Base-by-base conservation (phyloP, 768 basidiomycete species). In the Xerocomellus chrysenteron region DNA sequence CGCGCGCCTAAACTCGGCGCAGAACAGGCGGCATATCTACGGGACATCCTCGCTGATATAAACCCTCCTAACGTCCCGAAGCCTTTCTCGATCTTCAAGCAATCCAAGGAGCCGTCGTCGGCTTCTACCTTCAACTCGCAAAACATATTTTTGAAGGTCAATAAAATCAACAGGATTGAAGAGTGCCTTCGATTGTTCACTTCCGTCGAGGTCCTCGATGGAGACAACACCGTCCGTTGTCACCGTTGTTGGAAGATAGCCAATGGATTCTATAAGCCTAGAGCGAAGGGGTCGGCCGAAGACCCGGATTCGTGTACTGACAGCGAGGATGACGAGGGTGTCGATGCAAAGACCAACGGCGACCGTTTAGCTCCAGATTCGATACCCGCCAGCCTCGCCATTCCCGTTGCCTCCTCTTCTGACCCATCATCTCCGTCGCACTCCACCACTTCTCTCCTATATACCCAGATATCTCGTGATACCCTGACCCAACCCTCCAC, bases 171-270 rank as follows among this genome's bases (percentile, higher is more conserved):
- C 24, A 40, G 56, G 40, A 68, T 67, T 4, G 89, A 91, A 64
- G 92, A 94, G 54, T 92, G 90, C 60, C 72, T 96, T 56, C 79
- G 85, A 59, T 79, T 90, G 75, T 98, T 98, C 73, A 97, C 94
- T 0, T 80, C 88, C 5, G 94, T 97, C n/a, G 95, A 98, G 65
- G 82, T 92, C 8, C 75, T 98, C 35, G 91, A 97, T 62, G 93
- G 92, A 0, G 95, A 97, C 64, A 97, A 98, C 64, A 88, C 87
- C 76, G 94, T 97, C 51, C 94, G 94, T 0, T 98, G 95, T 69
- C 81, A 88, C 60, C 81, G 88, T 50, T 98, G 95, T 74, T 98
- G 95, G 95, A 94, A 93, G 77, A 86, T 93, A 36, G 85, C 83
- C 54, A 84, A 93, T 65, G 88, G 89, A 17, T 70, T 79, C 54